Evolutionary conservation across 2,329 filamentous ascomycete species (phyloP).

Genomic region (Aspergillus nomiae): DNA sequence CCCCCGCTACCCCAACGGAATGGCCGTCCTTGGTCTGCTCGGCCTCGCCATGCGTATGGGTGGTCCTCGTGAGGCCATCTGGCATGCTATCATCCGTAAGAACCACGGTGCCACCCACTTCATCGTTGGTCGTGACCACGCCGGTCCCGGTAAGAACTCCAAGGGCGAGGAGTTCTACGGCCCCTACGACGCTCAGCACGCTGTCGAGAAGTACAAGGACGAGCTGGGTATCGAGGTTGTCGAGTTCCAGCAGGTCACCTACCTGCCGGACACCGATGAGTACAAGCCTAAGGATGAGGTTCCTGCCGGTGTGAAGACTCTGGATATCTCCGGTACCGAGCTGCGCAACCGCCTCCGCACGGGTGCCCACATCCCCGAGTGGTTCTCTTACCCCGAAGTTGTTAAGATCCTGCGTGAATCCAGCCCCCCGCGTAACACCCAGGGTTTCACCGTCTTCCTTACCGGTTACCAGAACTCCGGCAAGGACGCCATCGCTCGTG

Average conservation of each 20-base stretch:
- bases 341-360: constrained; percentile 88
- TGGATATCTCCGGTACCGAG: constrained; percentile 86
- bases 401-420: constrained; percentile 95
- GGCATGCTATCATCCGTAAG: constrained; percentile 99
- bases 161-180: constrained; percentile 97
- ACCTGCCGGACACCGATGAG: constrained; percentile 95
- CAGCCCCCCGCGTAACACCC: constrained; percentile 84
- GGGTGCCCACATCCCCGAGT: constrained; percentile 93
- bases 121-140: constrained; percentile 98
- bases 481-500: constrained; percentile 95
- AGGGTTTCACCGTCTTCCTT: constrained; percentile 98
- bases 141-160: constrained; percentile 97
- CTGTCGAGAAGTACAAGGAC: constrained; percentile 92
- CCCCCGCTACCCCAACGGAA: constrained; percentile 96
- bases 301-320: constrained; percentile 75
- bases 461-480: constrained; percentile 96
- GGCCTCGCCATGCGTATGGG: constrained; percentile 99
- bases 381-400: constrained; percentile 99
- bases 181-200: constrained; percentile 94
- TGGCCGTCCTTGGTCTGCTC: constrained; percentile 94
- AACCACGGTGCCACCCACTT: constrained; percentile 99
- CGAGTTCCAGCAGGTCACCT: constrained; percentile 99
- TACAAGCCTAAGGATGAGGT: constrained; percentile 94
- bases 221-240: constrained; percentile 99
- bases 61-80: constrained; percentile 95